Evolutionary conservation across 148 eudicot genomes (phyloP).

Genomic region (Vaccinium corymbosum): DNA sequence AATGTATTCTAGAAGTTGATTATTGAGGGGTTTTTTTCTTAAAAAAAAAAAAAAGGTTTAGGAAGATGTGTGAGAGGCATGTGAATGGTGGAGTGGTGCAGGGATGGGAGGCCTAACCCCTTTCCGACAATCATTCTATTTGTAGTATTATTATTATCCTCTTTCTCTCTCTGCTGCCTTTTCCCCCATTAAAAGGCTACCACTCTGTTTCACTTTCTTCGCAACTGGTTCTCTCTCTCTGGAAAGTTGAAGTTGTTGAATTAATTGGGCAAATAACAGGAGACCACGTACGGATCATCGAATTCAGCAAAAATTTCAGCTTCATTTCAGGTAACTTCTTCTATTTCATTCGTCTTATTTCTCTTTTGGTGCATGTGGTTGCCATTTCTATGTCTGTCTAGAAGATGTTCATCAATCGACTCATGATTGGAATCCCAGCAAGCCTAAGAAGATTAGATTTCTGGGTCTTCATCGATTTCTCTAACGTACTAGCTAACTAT

Average conservation of each 20-base stretch:
- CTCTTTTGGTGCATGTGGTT: no score
- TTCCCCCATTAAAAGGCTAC: slow-evolving; percentile 3
- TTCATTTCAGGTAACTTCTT: no score
- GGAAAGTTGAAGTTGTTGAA: background rate
- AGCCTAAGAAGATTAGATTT: no score
- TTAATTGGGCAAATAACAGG: background rate
- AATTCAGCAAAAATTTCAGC: no score
- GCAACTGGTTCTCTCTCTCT: background rate
- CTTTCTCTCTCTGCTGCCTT: background rate
- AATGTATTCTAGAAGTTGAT: background rate
- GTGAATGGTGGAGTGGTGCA: slow-evolving; percentile 24
- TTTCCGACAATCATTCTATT: slow-evolving; percentile 10
- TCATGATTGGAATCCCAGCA: no score
- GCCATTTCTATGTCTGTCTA: no score
- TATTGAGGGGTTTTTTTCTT: background rate
- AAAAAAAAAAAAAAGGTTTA: background rate
- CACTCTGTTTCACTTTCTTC: background rate
- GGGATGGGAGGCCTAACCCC: slow-evolving; percentile 24
- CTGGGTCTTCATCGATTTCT: no score
- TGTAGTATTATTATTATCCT: background rate
- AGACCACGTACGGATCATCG: no score
- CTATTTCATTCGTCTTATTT: no score
- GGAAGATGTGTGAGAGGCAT: slow-evolving; percentile 16
- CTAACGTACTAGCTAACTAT: no score
- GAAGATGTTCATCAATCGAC: no score